Base-by-base conservation (phyloP, 257 asterid genomes). In the Verbascum thapsus region DNA sequence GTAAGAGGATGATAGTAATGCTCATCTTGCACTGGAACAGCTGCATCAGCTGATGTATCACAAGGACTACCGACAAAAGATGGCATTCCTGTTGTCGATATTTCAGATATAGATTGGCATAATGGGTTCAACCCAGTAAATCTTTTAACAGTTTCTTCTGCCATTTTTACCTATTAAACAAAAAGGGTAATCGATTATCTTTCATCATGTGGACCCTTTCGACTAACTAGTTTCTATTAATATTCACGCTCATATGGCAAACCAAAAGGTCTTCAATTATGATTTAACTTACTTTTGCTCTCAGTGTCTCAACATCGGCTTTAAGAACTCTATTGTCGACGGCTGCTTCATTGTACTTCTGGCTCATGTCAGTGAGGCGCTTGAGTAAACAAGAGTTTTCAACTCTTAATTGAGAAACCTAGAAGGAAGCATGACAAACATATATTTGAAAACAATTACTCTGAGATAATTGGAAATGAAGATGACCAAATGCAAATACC, bases 21-120 rank as follows among this genome's bases (percentile, higher is more conserved):
- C 26, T 76, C 80, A 48, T 86, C 86, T 74, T 77, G 88, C 63
- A 81, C 81, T 4, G 97, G 89, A 4, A 88, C 86, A 64, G 88
- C 80, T 43, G 86, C 81, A 43, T 85, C 97, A 6, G 88, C 74
- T 37, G 97, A 77, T 61, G 83, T 70, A 56, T 83, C 88, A 5
- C 81, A 60, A 78, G 91, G 94, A 53, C 86, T 85, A 56, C 74
- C 45, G 44, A 80, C 69, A 67, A 81, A 87, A 49, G 90, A 64
- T 19, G 90, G 86, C 78, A 81, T 61, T 64, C 74, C 66, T 64
- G 87, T 75, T 37, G 94, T 56, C 19, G 96, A 81, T 10, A 90
- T 74, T 68, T 87, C 97, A 3, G 96, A 77, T 91, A 90, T 81
- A 1, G 91, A 83, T 69, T 94, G 97, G 75, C 87, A 82, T n/a